Evolutionary conservation across 2,329 filamentous ascomycete species (phyloP), one percentile per base, ranked within the genome.

Genomic region (Pseudogymnoascus sp.): DNA sequence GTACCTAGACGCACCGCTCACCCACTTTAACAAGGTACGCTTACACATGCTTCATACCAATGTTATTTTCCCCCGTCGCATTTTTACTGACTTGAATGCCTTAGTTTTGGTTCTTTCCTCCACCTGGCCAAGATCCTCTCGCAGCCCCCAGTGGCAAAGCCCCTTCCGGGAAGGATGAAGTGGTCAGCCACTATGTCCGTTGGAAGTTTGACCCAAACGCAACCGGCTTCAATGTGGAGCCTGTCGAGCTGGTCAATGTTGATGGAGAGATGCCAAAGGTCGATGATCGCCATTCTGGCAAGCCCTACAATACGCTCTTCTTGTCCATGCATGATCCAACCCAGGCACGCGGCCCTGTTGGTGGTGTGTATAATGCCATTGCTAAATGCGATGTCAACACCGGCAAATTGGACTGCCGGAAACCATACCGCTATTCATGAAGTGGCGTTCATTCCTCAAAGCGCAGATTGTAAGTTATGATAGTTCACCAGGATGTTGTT

Each of bases 131-230:
- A 12, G 63, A 63, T 11, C 66, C 68, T 14, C 62, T 59, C 6
- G 64, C 5, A 31, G 28, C 28, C 28, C 28, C 28, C 7, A 31
- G 28, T 31, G 28, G 28, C 6, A 31, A 67, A 59, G 64, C 63
- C 5, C 16, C 74, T 61, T 64, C 31, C 66, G 71, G 70, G 42
- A 64, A 68, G 18, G 70, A 70, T 44, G 67, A 69, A 38, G 64
- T 73, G 1, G 61, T 66, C 63, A 68, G 69, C 25, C 50, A 72
- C 66, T 62, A 69, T 42, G 64, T 63, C 36, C 71, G 73, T 53
- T 74, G 72, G 72, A 67, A 71, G n/a, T 71, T 74, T 53, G 71
- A 70, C 31, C 68, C 67, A 12, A 67, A 67, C 44, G 18, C 64
- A 18, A 66, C 66, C 5, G 59, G 67, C 23, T 63, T 64, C 4